phyloP scores from a whole-genome alignment of 108 stramenopile species.

The Conticribra guillardii region DNA sequence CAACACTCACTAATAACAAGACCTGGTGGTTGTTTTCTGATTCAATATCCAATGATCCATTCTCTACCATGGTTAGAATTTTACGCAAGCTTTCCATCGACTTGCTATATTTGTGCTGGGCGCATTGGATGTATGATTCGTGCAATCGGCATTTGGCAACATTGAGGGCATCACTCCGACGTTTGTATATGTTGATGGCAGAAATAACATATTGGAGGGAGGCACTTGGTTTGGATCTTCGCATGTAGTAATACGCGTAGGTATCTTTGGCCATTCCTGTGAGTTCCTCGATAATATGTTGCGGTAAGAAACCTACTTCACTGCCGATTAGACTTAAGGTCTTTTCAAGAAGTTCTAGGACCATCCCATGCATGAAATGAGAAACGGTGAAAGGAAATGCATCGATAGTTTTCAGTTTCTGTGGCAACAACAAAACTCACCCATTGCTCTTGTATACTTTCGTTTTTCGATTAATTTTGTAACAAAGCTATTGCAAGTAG shows the following conservation, averaged over 20 bases:
- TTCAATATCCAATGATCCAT: conserved; percentile 39
- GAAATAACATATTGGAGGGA: conserved; percentile 47
- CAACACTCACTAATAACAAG: conserved; percentile 59
- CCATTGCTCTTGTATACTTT: conserved; percentile 26
- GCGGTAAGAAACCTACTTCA: background rate
- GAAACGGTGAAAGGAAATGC: background rate
- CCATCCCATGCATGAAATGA: background rate
- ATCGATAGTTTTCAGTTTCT: too few relatives aligned
- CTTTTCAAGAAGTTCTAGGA: conserved; percentile 5
- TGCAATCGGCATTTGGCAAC: conserved; percentile 60
- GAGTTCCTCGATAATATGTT: conserved; percentile 20
- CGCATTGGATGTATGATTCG: conserved; percentile 39
- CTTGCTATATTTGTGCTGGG: conserved; percentile 55
- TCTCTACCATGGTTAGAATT: conserved; percentile 45
- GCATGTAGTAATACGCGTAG: conserved; percentile 61
- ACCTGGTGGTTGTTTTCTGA: conserved; percentile 47
- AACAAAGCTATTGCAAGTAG: conserved; percentile 34
- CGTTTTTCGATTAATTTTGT: conserved; percentile 17
- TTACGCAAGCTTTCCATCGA: conserved; percentile 51
- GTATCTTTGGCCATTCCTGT: conserved; percentile 49
- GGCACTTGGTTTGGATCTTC: conserved; percentile 49
- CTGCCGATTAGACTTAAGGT: conserved; percentile 1
- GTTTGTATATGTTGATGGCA: conserved; percentile 53
- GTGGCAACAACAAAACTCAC: background rate
- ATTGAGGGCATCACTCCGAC: conserved; percentile 17